Conservation (phyloP, 495 filamentous ascomycete genomes). For the Talaromyces proteolyticus region DNA sequence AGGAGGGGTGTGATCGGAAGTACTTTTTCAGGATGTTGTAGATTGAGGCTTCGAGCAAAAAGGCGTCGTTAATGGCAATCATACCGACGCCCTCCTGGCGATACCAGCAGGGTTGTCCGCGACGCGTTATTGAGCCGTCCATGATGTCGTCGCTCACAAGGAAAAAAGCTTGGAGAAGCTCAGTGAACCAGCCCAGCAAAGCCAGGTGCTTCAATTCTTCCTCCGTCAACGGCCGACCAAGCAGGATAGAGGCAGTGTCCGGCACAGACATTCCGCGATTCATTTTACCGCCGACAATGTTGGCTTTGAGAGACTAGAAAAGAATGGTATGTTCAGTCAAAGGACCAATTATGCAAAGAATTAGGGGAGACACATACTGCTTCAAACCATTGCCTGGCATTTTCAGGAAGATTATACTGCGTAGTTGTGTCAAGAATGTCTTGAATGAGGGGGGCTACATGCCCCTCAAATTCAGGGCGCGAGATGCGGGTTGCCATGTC, state of each 20-base stretch:
- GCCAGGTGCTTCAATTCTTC: constrained; percentile 82
- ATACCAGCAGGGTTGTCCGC: constrained; percentile 95
- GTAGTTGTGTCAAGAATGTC: constrained; percentile 70
- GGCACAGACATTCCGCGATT: constrained; percentile 98
- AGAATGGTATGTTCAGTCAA: constrained; percentile 11
- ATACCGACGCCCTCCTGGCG: constrained; percentile 77
- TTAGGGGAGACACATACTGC: constrained; percentile 47
- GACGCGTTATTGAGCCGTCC: constrained; percentile 89
- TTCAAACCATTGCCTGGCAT: constrained; percentile 83
- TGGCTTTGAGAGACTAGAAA: constrained; percentile 68
- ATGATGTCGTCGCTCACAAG: constrained; percentile 98
- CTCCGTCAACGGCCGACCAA: constrained; percentile 60
- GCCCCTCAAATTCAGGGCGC: constrained; percentile 76
- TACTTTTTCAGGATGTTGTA: constrained; percentile 88
- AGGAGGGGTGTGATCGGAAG: constrained; percentile 78
- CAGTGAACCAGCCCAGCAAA: constrained; percentile 91
- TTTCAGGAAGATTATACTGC: constrained; percentile 72
- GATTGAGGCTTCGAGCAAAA: constrained; percentile 89
- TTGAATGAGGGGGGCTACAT: constrained; percentile 76
- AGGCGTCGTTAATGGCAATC: constrained; percentile 96
- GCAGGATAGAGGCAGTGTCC: constrained; percentile 78
- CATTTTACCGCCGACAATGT: constrained; percentile 91
- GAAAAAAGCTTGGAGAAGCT: constrained; percentile 98
- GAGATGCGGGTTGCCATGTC: constrained; percentile 62
- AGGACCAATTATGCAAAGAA: background rate